A percentile compares a stretch with the other conserved stretches of the same genome.
Evolutionary conservation across 2,329 filamentous ascomycete species (phyloP).

Genomic region (Sclerotinia spermophila): DNA sequence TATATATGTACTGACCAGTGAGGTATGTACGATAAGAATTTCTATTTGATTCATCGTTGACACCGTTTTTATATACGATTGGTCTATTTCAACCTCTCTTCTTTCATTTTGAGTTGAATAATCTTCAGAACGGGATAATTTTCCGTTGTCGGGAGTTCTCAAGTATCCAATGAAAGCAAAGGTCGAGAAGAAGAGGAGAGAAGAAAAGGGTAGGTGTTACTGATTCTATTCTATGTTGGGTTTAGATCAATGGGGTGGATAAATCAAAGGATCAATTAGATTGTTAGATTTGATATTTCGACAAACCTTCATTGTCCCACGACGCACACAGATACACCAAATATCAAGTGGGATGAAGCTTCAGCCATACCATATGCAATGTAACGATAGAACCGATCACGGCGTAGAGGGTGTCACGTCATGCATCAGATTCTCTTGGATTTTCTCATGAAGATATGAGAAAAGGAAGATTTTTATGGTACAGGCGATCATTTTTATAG

Average conservation of each 20-base stretch:
- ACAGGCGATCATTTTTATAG: background rate
- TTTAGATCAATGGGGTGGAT: background rate
- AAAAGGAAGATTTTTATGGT: background rate
- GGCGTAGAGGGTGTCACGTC: background rate
- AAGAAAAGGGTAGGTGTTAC: background rate
- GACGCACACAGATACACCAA: background rate
- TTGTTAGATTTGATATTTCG: background rate
- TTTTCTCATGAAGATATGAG: background rate
- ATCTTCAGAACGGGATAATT: background rate
- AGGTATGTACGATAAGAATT: conserved; percentile 18
- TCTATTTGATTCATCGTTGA: conserved; percentile 18
- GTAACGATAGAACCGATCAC: conserved; percentile 13
- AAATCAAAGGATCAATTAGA: background rate
- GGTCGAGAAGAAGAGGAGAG: background rate
- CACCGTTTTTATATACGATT: conserved; percentile 6
- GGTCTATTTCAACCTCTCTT: background rate
- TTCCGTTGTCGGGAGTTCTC: background rate
- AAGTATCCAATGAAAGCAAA: background rate
- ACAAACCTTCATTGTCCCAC: background rate
- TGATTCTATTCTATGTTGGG: background rate
- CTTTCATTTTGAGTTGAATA: background rate
- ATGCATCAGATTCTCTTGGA: background rate
- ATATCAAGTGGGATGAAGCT: background rate
- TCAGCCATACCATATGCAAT: background rate
- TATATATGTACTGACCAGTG: conserved; percentile 9